These are phyloP conservation scores for Escallonia rubra DNA, from an alignment of 129 eudicot species.

Conservation along the genomic window DNA sequence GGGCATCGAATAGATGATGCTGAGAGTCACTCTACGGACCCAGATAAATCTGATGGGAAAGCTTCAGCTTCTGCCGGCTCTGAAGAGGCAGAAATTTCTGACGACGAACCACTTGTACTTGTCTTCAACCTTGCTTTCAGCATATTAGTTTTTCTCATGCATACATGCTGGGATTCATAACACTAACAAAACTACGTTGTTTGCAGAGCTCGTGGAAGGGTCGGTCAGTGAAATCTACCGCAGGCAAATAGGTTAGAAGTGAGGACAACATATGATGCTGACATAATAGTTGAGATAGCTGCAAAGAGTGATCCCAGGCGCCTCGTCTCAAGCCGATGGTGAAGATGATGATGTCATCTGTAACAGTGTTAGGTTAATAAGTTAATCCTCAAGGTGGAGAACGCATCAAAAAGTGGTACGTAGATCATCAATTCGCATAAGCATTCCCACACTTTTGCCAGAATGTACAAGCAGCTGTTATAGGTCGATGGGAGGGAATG, in stretches of 20 bases:
- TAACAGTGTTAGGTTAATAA: conserved; percentile 29
- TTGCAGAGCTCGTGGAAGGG: conserved; percentile 69
- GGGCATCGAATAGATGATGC: conserved; percentile 17
- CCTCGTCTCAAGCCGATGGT: background rate
- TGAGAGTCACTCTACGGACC: conserved; percentile 15
- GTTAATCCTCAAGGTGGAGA: background rate
- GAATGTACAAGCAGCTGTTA: no score
- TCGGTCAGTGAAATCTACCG: conserved; percentile 42
- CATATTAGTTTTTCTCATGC: background rate
- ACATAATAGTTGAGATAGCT: background rate
- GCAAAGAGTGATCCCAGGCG: background rate
- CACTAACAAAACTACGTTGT: background rate
- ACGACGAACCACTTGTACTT: conserved; percentile 72
- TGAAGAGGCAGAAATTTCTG: conserved; percentile 34
- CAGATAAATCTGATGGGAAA: conserved; percentile 18
- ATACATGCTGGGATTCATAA: background rate
- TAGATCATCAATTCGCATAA: background rate
- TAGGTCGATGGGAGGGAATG: no score
- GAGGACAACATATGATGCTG: conserved; percentile 4
- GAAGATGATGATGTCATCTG: conserved; percentile 17
- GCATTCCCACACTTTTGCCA: no score
- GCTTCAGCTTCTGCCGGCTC: conserved; percentile 19
- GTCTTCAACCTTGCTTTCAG: conserved; percentile 3
- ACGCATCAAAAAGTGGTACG: background rate
- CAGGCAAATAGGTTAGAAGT: conserved; percentile 27